Conservation (phyloP, 129 eudicot genomes). For the Chrysanthemum seticuspe region DNA sequence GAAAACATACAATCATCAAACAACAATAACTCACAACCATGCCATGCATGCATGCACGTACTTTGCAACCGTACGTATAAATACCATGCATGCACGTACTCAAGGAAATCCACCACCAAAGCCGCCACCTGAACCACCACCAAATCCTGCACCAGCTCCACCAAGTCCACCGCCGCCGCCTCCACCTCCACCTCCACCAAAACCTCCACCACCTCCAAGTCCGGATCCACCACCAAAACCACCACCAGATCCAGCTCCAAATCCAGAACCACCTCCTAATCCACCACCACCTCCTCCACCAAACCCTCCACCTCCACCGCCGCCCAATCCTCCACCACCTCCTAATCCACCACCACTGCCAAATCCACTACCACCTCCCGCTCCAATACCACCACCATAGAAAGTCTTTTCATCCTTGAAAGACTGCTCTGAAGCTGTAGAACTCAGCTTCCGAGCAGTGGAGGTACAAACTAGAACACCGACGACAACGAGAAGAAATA, state of each 20-base stretch:
- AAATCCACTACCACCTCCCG: constrained; percentile 22
- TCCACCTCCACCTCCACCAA: constrained; percentile 27
- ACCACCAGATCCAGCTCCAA: constrained; percentile 37
- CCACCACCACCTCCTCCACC: constrained; percentile 46
- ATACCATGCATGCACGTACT: constrained; percentile 24
- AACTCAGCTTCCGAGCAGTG: constrained; percentile 33
- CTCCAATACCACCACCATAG: constrained; percentile 22
- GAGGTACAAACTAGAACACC: constrained; percentile 42
- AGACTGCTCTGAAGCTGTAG: not conserved
- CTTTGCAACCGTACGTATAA: not conserved
- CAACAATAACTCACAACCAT: constrained; percentile 1
- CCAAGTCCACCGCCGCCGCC: constrained; percentile 36
- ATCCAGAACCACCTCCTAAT: constrained; percentile 35
- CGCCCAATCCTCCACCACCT: constrained; percentile 27
- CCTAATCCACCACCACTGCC: constrained; percentile 28
- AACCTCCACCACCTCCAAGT: constrained; percentile 36
- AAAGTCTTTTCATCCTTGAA: constrained; percentile 38
- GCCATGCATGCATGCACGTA: constrained; percentile 4
- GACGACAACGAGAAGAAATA: constrained; percentile 37
- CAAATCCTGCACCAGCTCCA: constrained; percentile 34
- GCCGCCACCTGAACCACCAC: constrained; percentile 39
- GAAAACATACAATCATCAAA: not conserved
- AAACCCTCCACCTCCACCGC: constrained; percentile 36
- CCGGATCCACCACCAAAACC: constrained; percentile 43
- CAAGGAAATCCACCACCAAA: constrained; percentile 36